Base-by-base conservation (phyloP, 2,329 filamentous ascomycete species). In the Cladosporium phlei region DNA sequence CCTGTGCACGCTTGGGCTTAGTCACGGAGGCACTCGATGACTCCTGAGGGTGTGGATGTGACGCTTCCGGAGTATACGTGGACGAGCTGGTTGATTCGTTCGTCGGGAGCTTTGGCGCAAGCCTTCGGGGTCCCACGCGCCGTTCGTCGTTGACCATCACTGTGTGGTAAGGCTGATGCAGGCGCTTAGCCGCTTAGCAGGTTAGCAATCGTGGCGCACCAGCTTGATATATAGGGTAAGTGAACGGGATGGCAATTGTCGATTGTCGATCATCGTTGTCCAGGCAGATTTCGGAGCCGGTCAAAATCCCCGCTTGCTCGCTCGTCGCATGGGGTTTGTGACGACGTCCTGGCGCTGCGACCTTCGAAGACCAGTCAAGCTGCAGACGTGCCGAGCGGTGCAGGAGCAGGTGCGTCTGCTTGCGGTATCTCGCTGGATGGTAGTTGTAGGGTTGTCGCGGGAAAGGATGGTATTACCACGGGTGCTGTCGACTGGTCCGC, bases 91-190 rank as follows among this genome's bases (percentile, higher is more conserved):
- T 28, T 37, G 42, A 45, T 21, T 10, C 28, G 32, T 21, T 37
- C 14, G 42, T 17, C 24, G 42, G 42, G 37, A 45, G 42, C 42
- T 45, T 45, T 37, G 42, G 42, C n/a, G 42, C 42, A 35, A 45
- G 42, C 42, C 33, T 35, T 25, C 42, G 28, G 19, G 42, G 42
- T 45, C 42, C 42, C 22, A 38, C 17, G 32, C 42, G 42, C 32
- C 32, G 21, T 16, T 45, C 42, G 12, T 45, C 42, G 42, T 45
- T 45, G 32, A 32, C 42, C 42, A 45, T 45, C 28, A 35, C 32
- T 25, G 17, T 25, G 22, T 24, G n/a, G 11, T 14, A 11, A 16
- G 17, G 25, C 16, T 16, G 16, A 11, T 25, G 14, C 24, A 27
- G 37, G 37, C 37, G 25, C 37, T 22, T 39, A 39, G 25, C 24